Evolutionary conservation across 805 yeast genomes (phyloP), one percentile per base, ranked within the genome.

Genomic region (Ogataea henricii): DNA sequence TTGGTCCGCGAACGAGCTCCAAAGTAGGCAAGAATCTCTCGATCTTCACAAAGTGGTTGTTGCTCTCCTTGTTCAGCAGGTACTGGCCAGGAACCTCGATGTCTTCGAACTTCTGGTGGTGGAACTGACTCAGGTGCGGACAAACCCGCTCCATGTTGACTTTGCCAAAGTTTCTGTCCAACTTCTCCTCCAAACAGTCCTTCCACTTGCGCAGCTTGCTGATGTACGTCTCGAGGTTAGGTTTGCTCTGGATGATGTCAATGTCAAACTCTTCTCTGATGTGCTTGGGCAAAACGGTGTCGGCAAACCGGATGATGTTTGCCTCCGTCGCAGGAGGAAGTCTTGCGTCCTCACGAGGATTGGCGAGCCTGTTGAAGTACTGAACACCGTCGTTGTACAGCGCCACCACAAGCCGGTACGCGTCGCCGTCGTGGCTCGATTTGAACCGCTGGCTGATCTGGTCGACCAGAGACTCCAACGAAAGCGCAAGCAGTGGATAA

Each of bases 21-120:
- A 94, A 81, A 0, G 88, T 82, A 2, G 98, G 95, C 65, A 94
- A 70, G 69, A 94, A 95, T 48, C 99, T 76, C 53, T 90, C 97
- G 59, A 94, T 88, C 74, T 94, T 94, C 42, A 89, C 79, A 65
- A 94, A 95, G 65, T 92, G 96, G 63, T 89, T 92, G 66, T 78
- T 89, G 66, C 77, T 89, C 59, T 92, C 98, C 64, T 85, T 87
- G 65, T 89, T 87, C 70, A 89, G 73, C 62, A 91, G 71, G 62
- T 94, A 94, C 64, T 94, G 99, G 1, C 99, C 99, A 0, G 99
- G 99, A 49, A 94, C 83, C 65, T 94, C 99, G 49, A 94, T 89
- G 42, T 94, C 99, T 65, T 94, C 99, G 63, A 94, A 94, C 68
- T 90, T 92, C 66, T 94, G 98, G 65, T 94, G 96, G 68, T 94